Percentiles rank a stretch among this genome's conserved stretches.
Conservation (phyloP, 352 stramenopile genomes). For the Phytophthora quininea region DNA sequence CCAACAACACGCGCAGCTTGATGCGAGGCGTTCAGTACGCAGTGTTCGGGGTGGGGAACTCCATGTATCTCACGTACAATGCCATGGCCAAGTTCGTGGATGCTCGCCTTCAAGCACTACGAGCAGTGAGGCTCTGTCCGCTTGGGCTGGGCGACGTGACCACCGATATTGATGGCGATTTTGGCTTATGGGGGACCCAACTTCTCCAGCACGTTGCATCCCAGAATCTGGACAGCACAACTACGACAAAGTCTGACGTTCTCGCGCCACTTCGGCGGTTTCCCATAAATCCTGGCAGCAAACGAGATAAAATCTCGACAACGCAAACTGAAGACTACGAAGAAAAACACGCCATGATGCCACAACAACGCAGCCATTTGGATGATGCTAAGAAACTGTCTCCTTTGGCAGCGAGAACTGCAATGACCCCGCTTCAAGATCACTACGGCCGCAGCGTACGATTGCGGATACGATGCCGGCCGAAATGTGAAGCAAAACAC, state of each 20-base stretch:
- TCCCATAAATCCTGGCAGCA: too few relatives aligned
- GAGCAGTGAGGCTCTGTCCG: conserved; percentile 67
- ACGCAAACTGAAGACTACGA: not conserved
- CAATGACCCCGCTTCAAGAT: conserved; percentile 17
- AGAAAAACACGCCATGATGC: not conserved
- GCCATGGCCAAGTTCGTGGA: conserved; percentile 93
- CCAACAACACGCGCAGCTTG: conserved; percentile 5
- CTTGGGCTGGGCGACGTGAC: conserved; percentile 94
- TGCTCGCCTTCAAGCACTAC: conserved; percentile 73
- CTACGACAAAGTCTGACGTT: too few relatives aligned
- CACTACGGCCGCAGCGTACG: conserved; percentile 23
- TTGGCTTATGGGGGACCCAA: conserved; percentile 72
- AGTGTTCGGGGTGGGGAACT: conserved; percentile 97
- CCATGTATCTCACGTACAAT: conserved; percentile 96
- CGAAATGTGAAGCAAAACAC: not conserved
- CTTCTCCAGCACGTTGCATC: conserved; percentile 25
- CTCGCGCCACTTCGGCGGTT: too few relatives aligned
- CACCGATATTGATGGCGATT: conserved; percentile 67
- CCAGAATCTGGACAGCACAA: not conserved
- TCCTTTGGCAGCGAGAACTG: not conserved
- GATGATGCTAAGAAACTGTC: not conserved
- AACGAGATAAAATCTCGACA: too few relatives aligned
- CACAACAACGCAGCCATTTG: not conserved
- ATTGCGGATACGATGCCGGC: conserved; percentile 23
- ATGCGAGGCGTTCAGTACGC: conserved; percentile 80